Evolutionary conservation across 495 filamentous ascomycete species (phyloP).

Genomic region (Haplographium delicatum): DNA sequence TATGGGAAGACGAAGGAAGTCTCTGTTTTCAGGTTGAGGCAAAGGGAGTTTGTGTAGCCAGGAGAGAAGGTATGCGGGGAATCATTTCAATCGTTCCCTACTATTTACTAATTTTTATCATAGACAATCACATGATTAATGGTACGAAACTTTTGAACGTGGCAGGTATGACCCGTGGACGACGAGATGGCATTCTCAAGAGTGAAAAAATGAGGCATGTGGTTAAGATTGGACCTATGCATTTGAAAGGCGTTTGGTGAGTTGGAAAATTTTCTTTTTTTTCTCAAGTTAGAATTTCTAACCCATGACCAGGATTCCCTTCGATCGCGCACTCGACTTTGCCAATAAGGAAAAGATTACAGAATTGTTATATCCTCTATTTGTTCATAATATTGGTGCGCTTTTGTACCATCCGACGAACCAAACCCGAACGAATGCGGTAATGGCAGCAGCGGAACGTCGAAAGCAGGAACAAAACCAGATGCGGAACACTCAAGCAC

Average conservation of each 20-base stretch:
- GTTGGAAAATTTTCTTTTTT: too few species aligned
- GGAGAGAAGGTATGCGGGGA: slow-evolving; percentile 72
- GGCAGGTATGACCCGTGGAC: slow-evolving; percentile 94
- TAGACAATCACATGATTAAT: slow-evolving; percentile 99
- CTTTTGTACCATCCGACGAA: slow-evolving; percentile 94
- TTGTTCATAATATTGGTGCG: slow-evolving; percentile 95
- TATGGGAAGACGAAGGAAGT: slow-evolving; percentile 98
- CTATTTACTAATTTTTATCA: background rate
- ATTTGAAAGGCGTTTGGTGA: slow-evolving; percentile 97
- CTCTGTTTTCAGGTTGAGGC: slow-evolving; percentile 98
- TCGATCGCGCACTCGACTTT: slow-evolving; percentile 92
- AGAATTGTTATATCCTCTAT: slow-evolving; percentile 88
- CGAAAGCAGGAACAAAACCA: slow-evolving; percentile 57
- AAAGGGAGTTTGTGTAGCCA: slow-evolving; percentile 90
- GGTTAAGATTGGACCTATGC: slow-evolving; percentile 99
- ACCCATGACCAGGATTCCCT: slow-evolving; percentile 74
- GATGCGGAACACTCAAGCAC: slow-evolving; percentile 38
- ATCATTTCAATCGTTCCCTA: background rate
- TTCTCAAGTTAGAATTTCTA: too few species aligned
- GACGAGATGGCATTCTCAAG: slow-evolving; percentile 94
- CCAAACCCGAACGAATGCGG: slow-evolving; percentile 70
- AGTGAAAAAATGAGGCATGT: slow-evolving; percentile 96
- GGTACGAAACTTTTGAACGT: slow-evolving; percentile 96
- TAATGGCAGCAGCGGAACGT: slow-evolving; percentile 81
- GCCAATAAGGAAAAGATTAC: slow-evolving; percentile 99